Conservation (phyloP, 345 rosid genomes). For the Schrenkiella parvula region DNA sequence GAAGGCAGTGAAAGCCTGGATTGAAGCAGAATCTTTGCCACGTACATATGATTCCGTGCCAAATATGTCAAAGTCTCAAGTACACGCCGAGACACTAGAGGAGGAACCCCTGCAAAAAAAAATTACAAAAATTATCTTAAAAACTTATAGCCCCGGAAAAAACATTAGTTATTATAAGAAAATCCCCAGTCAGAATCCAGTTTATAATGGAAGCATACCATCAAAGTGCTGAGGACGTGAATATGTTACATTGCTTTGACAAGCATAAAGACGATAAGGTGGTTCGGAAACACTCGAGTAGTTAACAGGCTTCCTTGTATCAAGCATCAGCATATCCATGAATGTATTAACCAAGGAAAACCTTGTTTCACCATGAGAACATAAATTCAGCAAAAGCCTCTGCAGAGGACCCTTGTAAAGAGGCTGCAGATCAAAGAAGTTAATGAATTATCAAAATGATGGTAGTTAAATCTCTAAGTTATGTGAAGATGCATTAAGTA, state of each 20-base stretch:
- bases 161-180: background rate
- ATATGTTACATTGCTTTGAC: constrained; percentile 89
- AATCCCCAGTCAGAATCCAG: background rate
- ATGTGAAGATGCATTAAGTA: constrained; percentile 19
- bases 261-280: constrained; percentile 79
- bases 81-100: constrained; percentile 81
- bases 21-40: constrained; percentile 80
- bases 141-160: background rate
- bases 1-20: constrained; percentile 52
- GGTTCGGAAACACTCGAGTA: constrained; percentile 51
- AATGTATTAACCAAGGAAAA: constrained; percentile 63
- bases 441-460: constrained; percentile 5
- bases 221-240: constrained; percentile 86
- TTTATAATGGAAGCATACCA: constrained; percentile 42
- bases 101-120: constrained; percentile 70
- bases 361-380: constrained; percentile 89
- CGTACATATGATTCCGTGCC: constrained; percentile 78
- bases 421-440: constrained; percentile 51
- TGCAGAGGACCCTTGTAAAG: constrained; percentile 87
- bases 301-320: constrained; percentile 51
- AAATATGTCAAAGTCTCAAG: constrained; percentile 83
- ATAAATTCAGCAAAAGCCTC: constrained; percentile 85
- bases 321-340: constrained; percentile 87
- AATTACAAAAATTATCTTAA: background rate
- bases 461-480: background rate